Base-by-base conservation (phyloP, 768 basidiomycete species). In the Rhizopogon vesiculosus region DNA sequence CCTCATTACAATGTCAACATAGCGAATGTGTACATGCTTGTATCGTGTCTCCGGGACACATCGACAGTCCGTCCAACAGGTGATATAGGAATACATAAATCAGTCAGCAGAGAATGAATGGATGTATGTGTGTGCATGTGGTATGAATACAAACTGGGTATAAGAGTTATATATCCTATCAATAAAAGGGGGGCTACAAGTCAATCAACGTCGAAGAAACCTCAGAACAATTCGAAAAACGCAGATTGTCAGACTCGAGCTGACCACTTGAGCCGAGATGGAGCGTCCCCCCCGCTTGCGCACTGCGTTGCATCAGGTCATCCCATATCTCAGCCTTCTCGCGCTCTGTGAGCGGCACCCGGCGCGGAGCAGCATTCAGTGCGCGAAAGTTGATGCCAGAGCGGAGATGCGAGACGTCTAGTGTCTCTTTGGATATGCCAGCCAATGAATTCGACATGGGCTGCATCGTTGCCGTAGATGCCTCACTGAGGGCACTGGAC, bases 241-340 rank as follows among this genome's bases (percentile, higher is more conserved):
- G 69, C 28, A 78, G 46, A 28, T 55, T 69, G 56, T 80, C 79
- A 53, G 79, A 78, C 62, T 78, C 63, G 51, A 82, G 68, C 18
- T 71, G 74, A 7, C 74, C 73, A 35, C 64, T 61, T 5, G 73
- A 79, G 9, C 61, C 55, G 6, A 90, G 64, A 61, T 83, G 86
- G 53, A 91, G 64, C 51, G 89, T 91, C 43, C 89, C 89, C 1
- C 89, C 89, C 1, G 89, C 89, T 50, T 70, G 69, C 42, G 77
- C 85, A 62, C 88, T 89, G 61, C 79, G 75, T 64, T 81, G 78
- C 57, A 90, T 68, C 53, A 91, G 62, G 57, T 84, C 84, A 54
- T 87, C 79, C 88, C 87, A 91, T 62, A 80, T 81, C 12, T 78
- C 81, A 7, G 78, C 77, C 73, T 91, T 91, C 71, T 91, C 87